Base-by-base conservation (phyloP, 352 stramenopile species). In the Phytophthora citricola region DNA sequence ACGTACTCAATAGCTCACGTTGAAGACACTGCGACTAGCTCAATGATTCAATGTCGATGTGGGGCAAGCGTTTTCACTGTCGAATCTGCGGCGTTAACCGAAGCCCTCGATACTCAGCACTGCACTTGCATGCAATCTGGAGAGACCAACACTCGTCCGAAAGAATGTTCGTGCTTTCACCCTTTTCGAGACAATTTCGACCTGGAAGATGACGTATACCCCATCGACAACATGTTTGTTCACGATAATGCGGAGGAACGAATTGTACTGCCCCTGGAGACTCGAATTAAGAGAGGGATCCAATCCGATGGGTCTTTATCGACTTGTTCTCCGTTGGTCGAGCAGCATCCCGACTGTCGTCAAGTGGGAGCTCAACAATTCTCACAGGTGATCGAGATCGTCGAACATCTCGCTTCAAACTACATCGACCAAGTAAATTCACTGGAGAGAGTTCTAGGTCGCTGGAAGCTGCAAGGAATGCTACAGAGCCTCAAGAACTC, bases 11-110 rank as follows among this genome's bases (percentile, higher is more conserved):
- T 29, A 9, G 39, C 56, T 12, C 43, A 59, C 11, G 14, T 57
- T 14, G 36, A 61, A 24, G 50, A 49, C 24, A 70, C 80, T 34
- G 55, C 44, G 2, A 64, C 20, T 7, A 69, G 27, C 17, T 65
- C 38, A 9, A 57, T 80, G n/a, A 56, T 79, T 2, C 64, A 66
- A 20, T 90, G 78, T 63, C 48, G 52, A 8, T 91, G 83, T 45
- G 80, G 79, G 10, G 63, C 77, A n/a, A 78, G 58, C 29, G 72
- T 84, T 24, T 57, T 85, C 22, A 62, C 52, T 0, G 41, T 83
- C 20, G 55, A 58, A 0, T 20, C 62, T 14, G 31, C 46, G 4
- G 60, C 58, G 1, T 44, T 83, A 5, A 34, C 26, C 4, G 46
- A 72, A 12, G 71, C 66, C 14, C 31, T 64, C 0, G 10, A 31